These are phyloP conservation scores for Aspergillus cavernicola DNA, from an alignment of 495 filamentous ascomycete species.

Conservation along the genomic window DNA sequence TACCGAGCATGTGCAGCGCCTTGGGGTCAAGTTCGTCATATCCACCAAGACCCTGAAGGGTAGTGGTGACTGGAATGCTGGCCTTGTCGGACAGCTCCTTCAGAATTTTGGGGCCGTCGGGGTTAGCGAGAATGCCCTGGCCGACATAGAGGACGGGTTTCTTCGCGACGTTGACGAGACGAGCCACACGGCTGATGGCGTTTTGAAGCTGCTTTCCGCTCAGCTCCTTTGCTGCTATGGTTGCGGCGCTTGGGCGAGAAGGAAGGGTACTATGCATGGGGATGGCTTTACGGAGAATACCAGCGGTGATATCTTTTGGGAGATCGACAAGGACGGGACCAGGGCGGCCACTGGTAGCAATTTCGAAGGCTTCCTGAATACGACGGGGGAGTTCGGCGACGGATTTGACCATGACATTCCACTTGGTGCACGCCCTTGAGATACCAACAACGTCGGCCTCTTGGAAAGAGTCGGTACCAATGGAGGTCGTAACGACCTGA, in stretches of 20 bases:
- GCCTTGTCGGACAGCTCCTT: constrained; percentile 56
- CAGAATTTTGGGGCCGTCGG: constrained; percentile 50
- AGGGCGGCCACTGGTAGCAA: constrained; percentile 54
- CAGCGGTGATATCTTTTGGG: constrained; percentile 57
- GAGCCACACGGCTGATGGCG: constrained; percentile 48
- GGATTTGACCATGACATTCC: constrained; percentile 61
- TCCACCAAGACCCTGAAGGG: constrained; percentile 61
- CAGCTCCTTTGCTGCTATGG: constrained; percentile 47
- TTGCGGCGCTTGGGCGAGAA: constrained; percentile 52
- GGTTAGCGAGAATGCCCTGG: constrained; percentile 50
- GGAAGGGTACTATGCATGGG: constrained; percentile 52
- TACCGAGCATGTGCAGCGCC: constrained; percentile 60
- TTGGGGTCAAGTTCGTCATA: constrained; percentile 58
- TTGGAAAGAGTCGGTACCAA: constrained; percentile 61
- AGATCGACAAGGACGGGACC: constrained; percentile 61
- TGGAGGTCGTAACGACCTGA: constrained; percentile 52
- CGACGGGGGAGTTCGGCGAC: constrained; percentile 54
- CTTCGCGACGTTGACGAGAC: constrained; percentile 57
- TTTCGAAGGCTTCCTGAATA: constrained; percentile 62
- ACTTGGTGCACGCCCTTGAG: constrained; percentile 61
- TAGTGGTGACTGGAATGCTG: constrained; percentile 59
- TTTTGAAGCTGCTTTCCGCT: constrained; percentile 44
- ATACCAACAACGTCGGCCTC: constrained; percentile 63
- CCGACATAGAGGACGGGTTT: constrained; percentile 60
- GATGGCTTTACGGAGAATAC: constrained; percentile 48